Percentiles rank a stretch among this genome's conserved stretches.
Conservation (phyloP, 2,329 filamentous ascomycete species). For the Stemphylium vesicarium region DNA sequence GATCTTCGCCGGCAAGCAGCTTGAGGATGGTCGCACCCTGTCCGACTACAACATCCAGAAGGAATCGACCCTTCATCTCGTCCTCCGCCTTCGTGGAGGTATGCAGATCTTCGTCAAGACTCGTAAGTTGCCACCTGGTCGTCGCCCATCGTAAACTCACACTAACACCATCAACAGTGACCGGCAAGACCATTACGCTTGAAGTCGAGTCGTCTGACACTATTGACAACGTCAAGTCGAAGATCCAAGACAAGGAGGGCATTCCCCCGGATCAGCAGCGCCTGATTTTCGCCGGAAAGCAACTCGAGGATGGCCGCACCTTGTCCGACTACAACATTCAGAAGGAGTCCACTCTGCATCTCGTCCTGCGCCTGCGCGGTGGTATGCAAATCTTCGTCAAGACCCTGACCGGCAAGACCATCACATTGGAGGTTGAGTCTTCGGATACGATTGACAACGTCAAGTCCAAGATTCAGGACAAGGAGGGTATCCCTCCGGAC, state of each 20-base stretch:
- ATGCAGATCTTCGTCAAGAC: slow-evolving; percentile 71
- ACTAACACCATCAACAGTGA: slow-evolving; percentile 54
- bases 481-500: slow-evolving; percentile 95
- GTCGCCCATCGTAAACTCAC: slow-evolving; percentile 35
- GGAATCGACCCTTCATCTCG: slow-evolving; percentile 73
- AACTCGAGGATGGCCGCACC: slow-evolving; percentile 64
- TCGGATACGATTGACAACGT: slow-evolving; percentile 95
- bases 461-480: slow-evolving; percentile 96
- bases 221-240: slow-evolving; percentile 51
- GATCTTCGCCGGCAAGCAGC: slow-evolving; percentile 96
- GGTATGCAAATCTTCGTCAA: slow-evolving; percentile 70
- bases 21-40: slow-evolving; percentile 91
- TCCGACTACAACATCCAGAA: slow-evolving; percentile 97
- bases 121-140: slow-evolving; percentile 37
- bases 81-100: slow-evolving; percentile 73
- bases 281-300: slow-evolving; percentile 64
- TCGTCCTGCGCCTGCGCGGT: slow-evolving; percentile 75
- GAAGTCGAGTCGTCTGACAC: slow-evolving; percentile 51
- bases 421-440: slow-evolving; percentile 70
- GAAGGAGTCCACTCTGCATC: slow-evolving; percentile 71
- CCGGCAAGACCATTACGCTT: slow-evolving; percentile 62
- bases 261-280: slow-evolving; percentile 66
- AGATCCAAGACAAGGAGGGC: slow-evolving; percentile 65
- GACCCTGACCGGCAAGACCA: slow-evolving; percentile 68
- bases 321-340: slow-evolving; percentile 64